A percentile compares a stretch with the other conserved stretches of the same genome.
Conservation (phyloP, 441 rosid genomes). For the Corymbia calophylla region DNA sequence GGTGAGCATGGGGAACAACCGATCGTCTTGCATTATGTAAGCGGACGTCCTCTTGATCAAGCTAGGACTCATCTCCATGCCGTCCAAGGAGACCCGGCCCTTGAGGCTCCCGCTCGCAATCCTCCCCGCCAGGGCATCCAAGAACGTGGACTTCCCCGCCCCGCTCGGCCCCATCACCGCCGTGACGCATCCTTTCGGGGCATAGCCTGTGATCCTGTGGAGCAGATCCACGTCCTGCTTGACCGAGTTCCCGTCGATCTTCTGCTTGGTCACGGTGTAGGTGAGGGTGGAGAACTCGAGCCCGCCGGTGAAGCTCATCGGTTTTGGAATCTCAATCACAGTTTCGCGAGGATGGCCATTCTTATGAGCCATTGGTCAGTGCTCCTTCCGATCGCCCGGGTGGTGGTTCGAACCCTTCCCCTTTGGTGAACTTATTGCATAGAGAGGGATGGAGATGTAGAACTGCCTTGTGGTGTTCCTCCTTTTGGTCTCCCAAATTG, state of each 20-base stretch:
- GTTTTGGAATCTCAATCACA: slow-evolving; percentile 34
- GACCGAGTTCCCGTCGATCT: slow-evolving; percentile 39
- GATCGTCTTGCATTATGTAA: slow-evolving; percentile 62
- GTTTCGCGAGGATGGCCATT: slow-evolving; percentile 15
- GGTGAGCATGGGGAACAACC: slow-evolving; percentile 59
- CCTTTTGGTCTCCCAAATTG: neutral
- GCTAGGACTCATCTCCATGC: slow-evolving; percentile 37
- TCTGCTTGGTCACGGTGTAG: slow-evolving; percentile 36
- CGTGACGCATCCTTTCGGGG: slow-evolving; percentile 57
- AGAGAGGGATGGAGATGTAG: neutral
- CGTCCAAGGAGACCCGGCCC: slow-evolving; percentile 47
- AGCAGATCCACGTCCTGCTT: slow-evolving; percentile 43
- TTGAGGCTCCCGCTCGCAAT: slow-evolving; percentile 54
- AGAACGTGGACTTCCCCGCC: slow-evolving; percentile 58
- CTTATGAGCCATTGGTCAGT: slow-evolving; percentile 13
- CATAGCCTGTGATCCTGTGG: slow-evolving; percentile 51
- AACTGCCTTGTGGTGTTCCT: neutral
- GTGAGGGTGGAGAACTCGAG: slow-evolving; percentile 50
- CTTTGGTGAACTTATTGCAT: slow-evolving; percentile 1
- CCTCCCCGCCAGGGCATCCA: slow-evolving; percentile 52
- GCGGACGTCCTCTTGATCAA: slow-evolving; percentile 57
- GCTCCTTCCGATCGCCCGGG: neutral
- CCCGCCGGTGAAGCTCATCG: slow-evolving; percentile 36
- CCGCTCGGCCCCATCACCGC: slow-evolving; percentile 78
- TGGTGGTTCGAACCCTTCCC: neutral